These are phyloP conservation scores for Fomitiporia mediterranea DNA, from an alignment of 1,284 basidiomycete species.

Conservation along the genomic window DNA sequence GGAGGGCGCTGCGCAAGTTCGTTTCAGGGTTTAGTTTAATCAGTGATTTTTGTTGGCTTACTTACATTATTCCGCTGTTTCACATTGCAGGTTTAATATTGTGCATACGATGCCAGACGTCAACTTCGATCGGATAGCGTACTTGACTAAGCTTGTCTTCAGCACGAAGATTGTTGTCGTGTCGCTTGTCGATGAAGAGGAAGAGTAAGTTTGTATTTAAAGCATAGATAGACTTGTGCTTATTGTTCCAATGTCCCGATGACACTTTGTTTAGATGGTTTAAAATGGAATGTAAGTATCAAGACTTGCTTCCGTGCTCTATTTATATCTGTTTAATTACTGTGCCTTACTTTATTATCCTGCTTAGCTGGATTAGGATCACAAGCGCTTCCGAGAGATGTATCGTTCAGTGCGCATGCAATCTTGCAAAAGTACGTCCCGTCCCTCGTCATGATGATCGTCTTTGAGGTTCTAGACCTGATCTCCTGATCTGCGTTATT, in stretches of 20 bases:
- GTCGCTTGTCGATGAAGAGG: constrained; percentile 75
- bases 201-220: constrained; percentile 50
- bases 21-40: no score
- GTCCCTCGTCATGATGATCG: no score
- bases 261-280: constrained; percentile 53
- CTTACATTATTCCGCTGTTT: background rate
- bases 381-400: constrained; percentile 51
- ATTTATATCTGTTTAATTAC: constrained; percentile 7
- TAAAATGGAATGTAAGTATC: constrained; percentile 70
- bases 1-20: constrained; percentile 77
- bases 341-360: background rate
- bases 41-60: no score
- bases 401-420: constrained; percentile 80
- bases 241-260: constrained; percentile 10
- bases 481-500: background rate
- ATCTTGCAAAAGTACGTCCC: constrained; percentile 73
- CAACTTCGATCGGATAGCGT: constrained; percentile 91
- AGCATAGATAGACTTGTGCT: background rate
- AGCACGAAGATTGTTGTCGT: constrained; percentile 84
- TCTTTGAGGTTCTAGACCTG: no score
- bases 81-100: constrained; percentile 70
- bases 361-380: constrained; percentile 56
- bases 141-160: constrained; percentile 89
- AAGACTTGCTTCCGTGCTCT: constrained; percentile 12
- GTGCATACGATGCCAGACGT: constrained; percentile 79